A percentile compares a stretch with the other conserved stretches of the same genome.
These are phyloP conservation scores for Cajanus cajan DNA, from an alignment of 306 rosid species.

Conservation along the genomic window DNA sequence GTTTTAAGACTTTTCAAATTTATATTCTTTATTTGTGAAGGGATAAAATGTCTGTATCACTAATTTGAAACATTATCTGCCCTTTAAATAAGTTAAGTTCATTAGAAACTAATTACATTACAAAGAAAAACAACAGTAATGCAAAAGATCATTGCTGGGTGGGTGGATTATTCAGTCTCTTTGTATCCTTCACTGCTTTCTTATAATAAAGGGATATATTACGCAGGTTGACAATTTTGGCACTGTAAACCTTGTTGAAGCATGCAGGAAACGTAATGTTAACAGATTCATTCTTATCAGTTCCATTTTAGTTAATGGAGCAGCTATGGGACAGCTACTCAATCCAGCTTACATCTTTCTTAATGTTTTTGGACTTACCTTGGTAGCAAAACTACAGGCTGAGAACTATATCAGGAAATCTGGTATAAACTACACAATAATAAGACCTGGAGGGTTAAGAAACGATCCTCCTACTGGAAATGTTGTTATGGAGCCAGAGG, in stretches of 20 bases:
- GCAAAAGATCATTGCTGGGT: background rate
- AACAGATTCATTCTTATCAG: slow-evolving; percentile 86
- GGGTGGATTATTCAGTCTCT: slow-evolving; percentile 10
- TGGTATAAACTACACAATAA: slow-evolving; percentile 88
- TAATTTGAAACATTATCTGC: background rate
- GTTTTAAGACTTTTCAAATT: background rate
- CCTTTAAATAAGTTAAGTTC: background rate
- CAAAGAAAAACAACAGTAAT: background rate
- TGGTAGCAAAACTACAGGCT: slow-evolving; percentile 92
- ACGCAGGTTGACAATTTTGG: slow-evolving; percentile 92
- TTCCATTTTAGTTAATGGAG: slow-evolving; percentile 95
- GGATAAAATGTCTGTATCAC: background rate
- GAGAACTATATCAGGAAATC: slow-evolving; percentile 79
- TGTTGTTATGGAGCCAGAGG: slow-evolving; percentile 92
- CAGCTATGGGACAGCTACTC: slow-evolving; percentile 89
- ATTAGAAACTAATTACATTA: background rate
- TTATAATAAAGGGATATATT: background rate
- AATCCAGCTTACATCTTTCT: slow-evolving; percentile 93
- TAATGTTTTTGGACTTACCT: slow-evolving; percentile 85
- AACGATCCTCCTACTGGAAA: slow-evolving; percentile 90
- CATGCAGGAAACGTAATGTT: slow-evolving; percentile 73
- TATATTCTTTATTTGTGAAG: slow-evolving; percentile 1
- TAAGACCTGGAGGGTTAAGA: slow-evolving; percentile 94
- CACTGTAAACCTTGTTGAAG: slow-evolving; percentile 88
- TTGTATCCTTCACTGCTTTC: slow-evolving; percentile 9